These are phyloP conservation scores for Cupressus sempervirens DNA, from an alignment of 75 land plant genomes.

Conservation along the genomic window DNA sequence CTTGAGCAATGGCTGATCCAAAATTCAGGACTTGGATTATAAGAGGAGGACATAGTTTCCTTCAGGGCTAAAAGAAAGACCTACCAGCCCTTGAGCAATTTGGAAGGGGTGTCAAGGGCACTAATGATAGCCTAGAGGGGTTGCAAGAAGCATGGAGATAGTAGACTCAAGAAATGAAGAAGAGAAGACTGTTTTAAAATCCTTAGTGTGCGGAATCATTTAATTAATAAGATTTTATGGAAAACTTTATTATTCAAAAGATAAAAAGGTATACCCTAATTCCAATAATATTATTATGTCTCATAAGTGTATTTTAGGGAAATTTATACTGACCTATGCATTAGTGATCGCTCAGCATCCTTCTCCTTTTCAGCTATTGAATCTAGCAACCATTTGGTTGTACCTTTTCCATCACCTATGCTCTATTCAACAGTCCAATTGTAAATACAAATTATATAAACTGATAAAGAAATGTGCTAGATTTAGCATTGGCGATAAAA, in stretches of 20 bases:
- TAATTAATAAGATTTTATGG: not conserved
- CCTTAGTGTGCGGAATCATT: not conserved
- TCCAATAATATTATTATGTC: not conserved
- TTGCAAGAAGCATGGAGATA: no score
- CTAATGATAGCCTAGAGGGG: no score
- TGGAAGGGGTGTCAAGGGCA: no score
- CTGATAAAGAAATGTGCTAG: not conserved
- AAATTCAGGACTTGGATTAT: no score
- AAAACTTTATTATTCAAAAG: not conserved
- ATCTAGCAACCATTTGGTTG: slow-evolving; percentile 43
- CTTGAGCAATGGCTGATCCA: no score
- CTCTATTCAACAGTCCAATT: slow-evolving; percentile 13
- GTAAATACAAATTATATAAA: not conserved
- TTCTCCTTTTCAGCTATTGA: slow-evolving; percentile 43
- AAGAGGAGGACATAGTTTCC: no score
- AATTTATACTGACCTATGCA: slow-evolving; percentile 42
- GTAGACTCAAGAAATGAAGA: no score
- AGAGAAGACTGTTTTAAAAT: no score
- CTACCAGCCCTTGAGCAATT: no score
- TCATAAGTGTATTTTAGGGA: not conserved
- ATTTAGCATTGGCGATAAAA: not conserved
- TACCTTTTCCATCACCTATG: slow-evolving; percentile 35
- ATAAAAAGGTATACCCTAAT: not conserved
- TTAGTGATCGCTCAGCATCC: slow-evolving; percentile 59
- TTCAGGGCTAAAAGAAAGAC: no score